Evolutionary conservation across 441 rosid species (phyloP).

Genomic region (Erodium moschatum): DNA sequence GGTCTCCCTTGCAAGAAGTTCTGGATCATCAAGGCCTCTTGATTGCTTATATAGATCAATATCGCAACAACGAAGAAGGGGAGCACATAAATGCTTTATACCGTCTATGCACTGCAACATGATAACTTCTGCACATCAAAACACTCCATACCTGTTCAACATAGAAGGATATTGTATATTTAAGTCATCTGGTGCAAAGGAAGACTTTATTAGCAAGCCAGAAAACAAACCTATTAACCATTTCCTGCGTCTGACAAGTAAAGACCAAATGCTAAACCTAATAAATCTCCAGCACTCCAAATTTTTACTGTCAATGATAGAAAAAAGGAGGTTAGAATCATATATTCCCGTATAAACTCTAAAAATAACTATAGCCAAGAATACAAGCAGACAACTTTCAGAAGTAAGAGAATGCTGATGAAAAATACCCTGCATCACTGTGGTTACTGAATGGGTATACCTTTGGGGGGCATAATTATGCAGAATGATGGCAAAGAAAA

Average conservation of each 20-base stretch:
- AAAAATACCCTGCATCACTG: neutral
- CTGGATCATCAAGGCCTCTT: constrained; percentile 85
- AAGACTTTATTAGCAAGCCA: constrained; percentile 5
- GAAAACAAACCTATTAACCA: constrained; percentile 37
- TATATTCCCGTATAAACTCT: neutral
- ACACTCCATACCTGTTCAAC: constrained; percentile 60
- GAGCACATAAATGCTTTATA: constrained; percentile 47
- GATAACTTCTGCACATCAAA: constrained; percentile 52
- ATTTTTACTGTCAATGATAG: neutral
- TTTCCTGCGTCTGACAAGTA: constrained; percentile 31
- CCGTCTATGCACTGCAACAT: constrained; percentile 88
- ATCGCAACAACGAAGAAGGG: constrained; percentile 64
- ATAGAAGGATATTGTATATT: constrained; percentile 7
- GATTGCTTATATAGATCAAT: constrained; percentile 61
- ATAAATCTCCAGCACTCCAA: constrained; percentile 8
- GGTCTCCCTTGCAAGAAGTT: constrained; percentile 45
- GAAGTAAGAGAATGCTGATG: neutral
- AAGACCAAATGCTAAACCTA: constrained; percentile 14
- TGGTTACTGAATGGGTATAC: neutral
- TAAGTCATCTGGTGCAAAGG: constrained; percentile 9
- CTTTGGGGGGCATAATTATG: neutral
- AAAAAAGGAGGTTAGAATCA: neutral
- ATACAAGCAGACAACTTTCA: neutral
- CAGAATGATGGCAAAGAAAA: neutral
- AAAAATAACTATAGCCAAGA: neutral